phyloP scores from a whole-genome alignment of 2,329 filamentous ascomycete species.

The Colletotrichum tanaceti region DNA sequence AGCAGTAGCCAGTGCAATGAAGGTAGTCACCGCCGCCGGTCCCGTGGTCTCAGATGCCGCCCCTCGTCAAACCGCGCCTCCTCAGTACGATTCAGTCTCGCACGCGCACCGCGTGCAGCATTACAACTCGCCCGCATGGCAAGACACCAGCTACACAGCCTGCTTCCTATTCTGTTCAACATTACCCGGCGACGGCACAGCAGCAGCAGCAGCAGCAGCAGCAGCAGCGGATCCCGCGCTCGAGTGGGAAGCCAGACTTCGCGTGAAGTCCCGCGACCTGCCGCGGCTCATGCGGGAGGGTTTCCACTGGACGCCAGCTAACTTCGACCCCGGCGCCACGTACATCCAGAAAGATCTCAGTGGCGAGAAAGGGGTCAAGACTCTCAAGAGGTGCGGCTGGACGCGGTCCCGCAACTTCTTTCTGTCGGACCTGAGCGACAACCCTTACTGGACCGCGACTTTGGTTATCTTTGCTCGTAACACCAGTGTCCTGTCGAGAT shows the following conservation, averaged over 20 bases:
- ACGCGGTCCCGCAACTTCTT: constrained; percentile 7
- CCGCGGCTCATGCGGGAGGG: constrained; percentile 21
- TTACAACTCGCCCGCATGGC: neutral
- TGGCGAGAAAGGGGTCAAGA: accelerated
- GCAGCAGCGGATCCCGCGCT: accelerated
- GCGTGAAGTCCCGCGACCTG: neutral
- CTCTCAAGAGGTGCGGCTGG: neutral
- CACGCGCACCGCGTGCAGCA: neutral
- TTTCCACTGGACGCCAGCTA: constrained; percentile 12
- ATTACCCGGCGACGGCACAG: accelerated
- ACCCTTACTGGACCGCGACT: constrained; percentile 1
- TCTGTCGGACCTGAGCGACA: neutral
- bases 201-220: too few species aligned
- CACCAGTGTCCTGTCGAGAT: neutral
- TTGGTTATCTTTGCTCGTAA: neutral
- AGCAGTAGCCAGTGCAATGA: neutral
- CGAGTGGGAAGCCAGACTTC: constrained; percentile 7
- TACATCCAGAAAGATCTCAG: neutral
- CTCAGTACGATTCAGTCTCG: neutral
- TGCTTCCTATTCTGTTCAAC: neutral
- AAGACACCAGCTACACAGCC: too few species aligned
- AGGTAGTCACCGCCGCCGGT: too few species aligned
- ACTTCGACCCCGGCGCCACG: neutral
- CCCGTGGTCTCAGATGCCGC: neutral
- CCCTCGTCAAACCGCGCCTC: neutral